Percentiles rank a stretch among this genome's conserved stretches.
These are phyloP conservation scores for Alloteropsis semialata DNA, from an alignment of 176 grass and related monocot genomes.

Conservation along the genomic window DNA sequence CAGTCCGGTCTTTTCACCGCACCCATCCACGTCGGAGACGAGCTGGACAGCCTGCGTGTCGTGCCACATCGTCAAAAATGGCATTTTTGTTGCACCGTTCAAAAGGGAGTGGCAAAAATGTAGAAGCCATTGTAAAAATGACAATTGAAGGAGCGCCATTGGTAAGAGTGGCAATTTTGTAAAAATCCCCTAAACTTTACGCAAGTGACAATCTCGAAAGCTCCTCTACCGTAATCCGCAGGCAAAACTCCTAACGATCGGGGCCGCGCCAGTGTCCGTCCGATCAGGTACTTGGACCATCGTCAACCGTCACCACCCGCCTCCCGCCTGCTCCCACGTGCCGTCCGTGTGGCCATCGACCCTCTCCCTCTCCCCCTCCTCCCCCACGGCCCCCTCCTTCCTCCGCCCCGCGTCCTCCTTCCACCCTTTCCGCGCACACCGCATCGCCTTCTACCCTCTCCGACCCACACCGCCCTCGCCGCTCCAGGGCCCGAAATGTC, in stretches of 20 bases:
- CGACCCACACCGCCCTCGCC: not conserved
- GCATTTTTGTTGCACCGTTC: too few relatives aligned
- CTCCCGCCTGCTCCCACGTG: slow-evolving; percentile 24
- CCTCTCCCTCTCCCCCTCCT: too few relatives aligned
- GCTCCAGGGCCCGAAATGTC: slow-evolving; percentile 55
- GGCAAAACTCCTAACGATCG: not conserved
- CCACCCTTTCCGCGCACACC: slow-evolving; percentile 13
- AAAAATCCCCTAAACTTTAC: not conserved
- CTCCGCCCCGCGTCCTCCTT: not conserved
- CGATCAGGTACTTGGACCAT: slow-evolving; percentile 25
- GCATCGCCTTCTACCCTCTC: not conserved
- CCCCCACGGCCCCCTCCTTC: not conserved
- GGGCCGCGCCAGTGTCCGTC: slow-evolving; percentile 3
- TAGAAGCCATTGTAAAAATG: too few relatives aligned
- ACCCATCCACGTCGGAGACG: too few relatives aligned
- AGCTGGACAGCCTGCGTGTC: too few relatives aligned
- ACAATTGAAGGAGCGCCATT: too few relatives aligned
- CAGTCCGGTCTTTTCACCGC: too few relatives aligned
- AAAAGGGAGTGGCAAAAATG: too few relatives aligned
- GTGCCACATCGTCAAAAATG: too few relatives aligned
- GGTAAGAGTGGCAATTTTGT: too few relatives aligned
- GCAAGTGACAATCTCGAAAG: not conserved
- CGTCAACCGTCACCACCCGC: slow-evolving; percentile 26
- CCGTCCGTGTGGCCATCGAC: slow-evolving; percentile 32
- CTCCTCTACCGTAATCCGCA: not conserved